phyloP scores from a whole-genome alignment of 2,329 filamentous ascomycete species.

The Trichoderma simmonsii region DNA sequence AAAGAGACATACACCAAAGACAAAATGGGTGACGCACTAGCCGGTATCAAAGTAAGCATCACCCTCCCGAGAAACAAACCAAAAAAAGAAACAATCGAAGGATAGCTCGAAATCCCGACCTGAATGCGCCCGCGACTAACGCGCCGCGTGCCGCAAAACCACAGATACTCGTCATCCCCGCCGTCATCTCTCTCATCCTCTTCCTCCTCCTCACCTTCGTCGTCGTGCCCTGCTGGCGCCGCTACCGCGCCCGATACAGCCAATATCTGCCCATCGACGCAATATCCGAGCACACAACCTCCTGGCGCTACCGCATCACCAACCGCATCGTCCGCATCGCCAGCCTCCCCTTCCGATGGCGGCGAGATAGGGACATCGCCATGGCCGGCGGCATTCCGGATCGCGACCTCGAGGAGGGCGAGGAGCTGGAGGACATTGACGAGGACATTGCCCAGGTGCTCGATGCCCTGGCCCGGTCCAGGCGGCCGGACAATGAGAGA shows the following conservation, averaged over 20 bases:
- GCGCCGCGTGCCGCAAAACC: conserved; percentile 5
- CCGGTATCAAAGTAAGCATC: conserved; percentile 35
- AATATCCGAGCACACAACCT: conserved; percentile 55
- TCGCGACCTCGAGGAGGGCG: conserved; percentile 60
- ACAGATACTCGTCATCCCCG: conserved; percentile 68
- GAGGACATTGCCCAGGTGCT: conserved; percentile 44
- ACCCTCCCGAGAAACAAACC: neutral
- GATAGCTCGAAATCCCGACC: neutral
- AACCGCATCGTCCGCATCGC: conserved; percentile 29
- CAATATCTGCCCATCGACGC: conserved; percentile 69
- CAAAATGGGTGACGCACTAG: conserved; percentile 35
- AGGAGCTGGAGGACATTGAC: conserved; percentile 63
- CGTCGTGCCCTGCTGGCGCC: conserved; percentile 65
- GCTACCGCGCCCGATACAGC: conserved; percentile 67
- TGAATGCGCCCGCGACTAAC: conserved; percentile 6
- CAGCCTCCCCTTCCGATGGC: conserved; percentile 46
- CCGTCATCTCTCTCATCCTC: conserved; percentile 64
- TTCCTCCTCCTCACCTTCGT: conserved; percentile 65
- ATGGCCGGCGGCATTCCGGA: conserved; percentile 41
- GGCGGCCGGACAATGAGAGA: conserved; percentile 48
- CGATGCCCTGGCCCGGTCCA: conserved; percentile 33
- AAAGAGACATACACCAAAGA: neutral
- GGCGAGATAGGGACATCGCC: conserved; percentile 41
- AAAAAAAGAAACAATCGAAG: neutral
- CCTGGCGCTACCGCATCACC: conserved; percentile 51